Base-by-base conservation (phyloP, 2,329 filamentous ascomycete species). In the Hansfordia pulvinata region DNA sequence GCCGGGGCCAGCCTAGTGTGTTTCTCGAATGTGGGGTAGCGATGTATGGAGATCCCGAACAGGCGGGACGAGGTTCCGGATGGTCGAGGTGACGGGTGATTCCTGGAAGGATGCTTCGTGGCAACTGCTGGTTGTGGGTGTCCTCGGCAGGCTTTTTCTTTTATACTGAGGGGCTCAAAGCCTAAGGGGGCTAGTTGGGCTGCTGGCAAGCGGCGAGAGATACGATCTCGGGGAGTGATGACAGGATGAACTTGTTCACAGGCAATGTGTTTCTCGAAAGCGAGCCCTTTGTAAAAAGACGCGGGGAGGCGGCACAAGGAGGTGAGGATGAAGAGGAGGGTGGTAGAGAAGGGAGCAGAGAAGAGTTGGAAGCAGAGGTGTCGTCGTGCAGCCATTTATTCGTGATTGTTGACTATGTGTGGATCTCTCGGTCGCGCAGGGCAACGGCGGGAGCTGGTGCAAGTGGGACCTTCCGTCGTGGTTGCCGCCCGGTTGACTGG, bases 71-170 rank as follows among this genome's bases (percentile, higher is more conserved):
- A 64, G 58, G 51, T 67, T 60, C 63, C 64, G 68, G 62, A 67
- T 58, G 62, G 60, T 64, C 62, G 66, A 67, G 46, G 53, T 54
- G 67, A 67, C n/a, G n/a, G n/a, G n/a, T 64, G 60, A 54, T 62
- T 69, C 62, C 60, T 67, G 52, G 56, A 55, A 52, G 47, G 48
- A 49, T 33, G 35, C 35, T 32, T 47, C 41, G 11, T 49, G 42
- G 53, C 62, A 62, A 60, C 57, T 64, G 59, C 42, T 41, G 35
- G 41, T 44, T 47, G 55, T 46, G 42, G 40, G 47, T 52, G 49
- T 60, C 52, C 49, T 62, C 54, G 57, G 64, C 59, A 48, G 50
- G 46, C 58, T n/a, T n/a, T n/a, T n/a, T n/a, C n/a, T n/a, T n/a
- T n/a, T n/a, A n/a, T n/a, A n/a, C n/a, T n/a, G n/a, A n/a, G n/a